Conservation (phyloP, 805 yeast genomes). For the Pichia paraexigua region DNA sequence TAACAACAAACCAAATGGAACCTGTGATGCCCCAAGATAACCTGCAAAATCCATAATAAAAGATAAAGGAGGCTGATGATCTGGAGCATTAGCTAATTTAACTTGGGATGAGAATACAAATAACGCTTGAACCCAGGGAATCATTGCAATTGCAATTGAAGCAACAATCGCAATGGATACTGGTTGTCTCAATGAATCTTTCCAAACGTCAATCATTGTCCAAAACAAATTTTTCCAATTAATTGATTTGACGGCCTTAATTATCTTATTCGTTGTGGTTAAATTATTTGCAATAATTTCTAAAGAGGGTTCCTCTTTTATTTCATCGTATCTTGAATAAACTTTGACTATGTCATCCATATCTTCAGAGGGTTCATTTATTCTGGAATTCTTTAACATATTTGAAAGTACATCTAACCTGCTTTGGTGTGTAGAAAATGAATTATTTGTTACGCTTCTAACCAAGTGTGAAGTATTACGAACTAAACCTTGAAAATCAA, state of each 20-base stretch:
- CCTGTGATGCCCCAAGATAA: constrained; percentile 81
- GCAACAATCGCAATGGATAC: constrained; percentile 63
- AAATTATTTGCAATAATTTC: not conserved
- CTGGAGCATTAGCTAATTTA: constrained; percentile 71
- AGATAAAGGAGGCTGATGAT: constrained; percentile 71
- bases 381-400: constrained; percentile 17
- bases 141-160: constrained; percentile 61
- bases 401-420: constrained; percentile 9
- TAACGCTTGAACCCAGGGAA: constrained; percentile 78
- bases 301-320: not conserved
- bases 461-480: not conserved
- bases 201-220: constrained; percentile 10
- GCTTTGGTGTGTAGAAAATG: not conserved
- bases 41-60: constrained; percentile 74
- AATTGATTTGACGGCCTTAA: constrained; percentile 1
- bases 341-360: constrained; percentile 41
- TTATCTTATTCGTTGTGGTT: not conserved
- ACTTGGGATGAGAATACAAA: constrained; percentile 46
- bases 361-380: constrained; percentile 25
- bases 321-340: constrained; percentile 40
- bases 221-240: constrained; percentile 7
- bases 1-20: constrained; percentile 76
- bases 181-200: constrained; percentile 54
- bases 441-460: not conserved
- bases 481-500: not conserved